Evolutionary conservation across 2,329 filamentous ascomycete species (phyloP).

Genomic region (Epicoccum nigrum): DNA sequence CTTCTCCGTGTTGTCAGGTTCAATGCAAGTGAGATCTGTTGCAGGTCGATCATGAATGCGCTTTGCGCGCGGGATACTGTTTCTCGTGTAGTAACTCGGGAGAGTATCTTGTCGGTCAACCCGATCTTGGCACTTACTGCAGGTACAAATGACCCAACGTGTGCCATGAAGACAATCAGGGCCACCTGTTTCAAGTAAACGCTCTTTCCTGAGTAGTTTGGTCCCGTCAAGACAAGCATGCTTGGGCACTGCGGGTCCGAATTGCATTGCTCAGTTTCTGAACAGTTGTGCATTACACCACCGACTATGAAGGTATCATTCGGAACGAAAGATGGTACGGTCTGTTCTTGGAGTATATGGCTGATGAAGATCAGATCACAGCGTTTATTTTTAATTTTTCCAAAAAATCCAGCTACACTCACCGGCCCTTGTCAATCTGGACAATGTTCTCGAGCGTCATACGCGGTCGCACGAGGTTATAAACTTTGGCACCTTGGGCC

Average conservation of each 20-base stretch:
- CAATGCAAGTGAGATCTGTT: constrained; percentile 80
- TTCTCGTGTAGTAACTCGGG: constrained; percentile 78
- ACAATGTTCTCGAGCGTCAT: constrained; percentile 75
- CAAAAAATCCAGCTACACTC: constrained; percentile 24
- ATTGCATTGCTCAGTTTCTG: not conserved
- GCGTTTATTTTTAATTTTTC: too few species aligned
- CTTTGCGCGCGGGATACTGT: constrained; percentile 69
- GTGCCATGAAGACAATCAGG: constrained; percentile 88
- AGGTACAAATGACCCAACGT: constrained; percentile 88
- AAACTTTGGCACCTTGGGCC: constrained; percentile 74
- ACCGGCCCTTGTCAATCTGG: constrained; percentile 76
- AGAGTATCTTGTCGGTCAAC: constrained; percentile 90
- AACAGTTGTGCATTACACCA: constrained; percentile 49
- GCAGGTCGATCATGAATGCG: constrained; percentile 81
- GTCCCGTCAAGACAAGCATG: constrained; percentile 83
- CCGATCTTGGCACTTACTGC: constrained; percentile 78
- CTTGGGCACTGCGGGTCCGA: constrained; percentile 65
- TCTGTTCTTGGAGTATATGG: constrained; percentile 85
- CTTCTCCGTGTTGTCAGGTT: constrained; percentile 76
- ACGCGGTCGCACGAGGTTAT: constrained; percentile 71
- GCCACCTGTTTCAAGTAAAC: constrained; percentile 94
- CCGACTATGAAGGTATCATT: constrained; percentile 78
- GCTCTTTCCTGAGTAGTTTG: constrained; percentile 96
- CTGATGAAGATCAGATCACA: constrained; percentile 38
- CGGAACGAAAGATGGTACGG: constrained; percentile 78